Evolutionary conservation across 305 asterid genomes (phyloP).

Genomic region (Ilex paraguariensis): DNA sequence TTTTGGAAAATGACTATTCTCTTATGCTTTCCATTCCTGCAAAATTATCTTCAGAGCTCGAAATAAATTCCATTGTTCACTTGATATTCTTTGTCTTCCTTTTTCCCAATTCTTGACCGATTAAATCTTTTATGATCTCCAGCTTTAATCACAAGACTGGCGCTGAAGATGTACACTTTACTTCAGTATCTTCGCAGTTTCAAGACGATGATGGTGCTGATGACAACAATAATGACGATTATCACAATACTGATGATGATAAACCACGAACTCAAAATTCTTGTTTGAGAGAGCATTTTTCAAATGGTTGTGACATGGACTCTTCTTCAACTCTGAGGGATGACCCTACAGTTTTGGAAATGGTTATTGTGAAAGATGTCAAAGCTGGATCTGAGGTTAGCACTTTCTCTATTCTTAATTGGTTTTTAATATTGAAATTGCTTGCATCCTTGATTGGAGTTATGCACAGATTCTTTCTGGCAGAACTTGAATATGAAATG

Average conservation of each 20-base stretch:
- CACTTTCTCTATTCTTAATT: conserved; percentile 4
- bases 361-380: conserved; percentile 77
- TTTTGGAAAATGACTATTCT: too few species aligned
- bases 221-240: conserved; percentile 20
- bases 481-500: too few species aligned
- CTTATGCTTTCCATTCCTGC: too few species aligned
- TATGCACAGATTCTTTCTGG: too few species aligned
- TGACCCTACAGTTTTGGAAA: conserved; percentile 54
- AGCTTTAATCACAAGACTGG: conserved; percentile 95
- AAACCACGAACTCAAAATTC: conserved; percentile 23
- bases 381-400: conserved; percentile 68
- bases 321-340: conserved; percentile 38
- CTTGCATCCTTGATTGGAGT: too few species aligned
- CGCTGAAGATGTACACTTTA: conserved; percentile 88
- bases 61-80: neutral
- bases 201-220: conserved; percentile 46
- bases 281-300: conserved; percentile 23
- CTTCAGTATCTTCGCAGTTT: conserved; percentile 46
- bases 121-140: conserved; percentile 22
- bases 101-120: conserved; percentile 5
- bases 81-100: conserved; percentile 8
- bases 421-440: neutral
- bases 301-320: conserved; percentile 39
- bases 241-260: conserved; percentile 29
- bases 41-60: too few species aligned